Conservation (phyloP, 345 rosid genomes). For the Nephelium lappaceum region DNA sequence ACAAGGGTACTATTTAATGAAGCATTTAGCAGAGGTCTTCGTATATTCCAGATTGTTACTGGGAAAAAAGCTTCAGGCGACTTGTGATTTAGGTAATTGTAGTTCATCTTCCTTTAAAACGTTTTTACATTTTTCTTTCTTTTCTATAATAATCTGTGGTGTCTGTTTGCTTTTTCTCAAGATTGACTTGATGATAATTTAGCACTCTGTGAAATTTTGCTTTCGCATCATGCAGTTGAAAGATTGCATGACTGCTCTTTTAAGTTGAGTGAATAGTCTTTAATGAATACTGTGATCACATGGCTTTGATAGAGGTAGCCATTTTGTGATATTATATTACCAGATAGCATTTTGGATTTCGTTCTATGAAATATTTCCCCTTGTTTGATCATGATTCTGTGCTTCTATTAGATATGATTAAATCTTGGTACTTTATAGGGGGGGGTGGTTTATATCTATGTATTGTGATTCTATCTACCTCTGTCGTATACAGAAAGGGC, state of each 20-base stretch:
- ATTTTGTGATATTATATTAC: not conserved
- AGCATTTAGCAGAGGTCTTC: slow-evolving; percentile 89
- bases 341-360: not conserved
- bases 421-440: not conserved
- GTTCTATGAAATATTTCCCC: not conserved
- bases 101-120: not conserved
- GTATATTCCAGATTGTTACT: slow-evolving; percentile 76
- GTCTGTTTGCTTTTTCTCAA: not conserved
- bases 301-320: not conserved
- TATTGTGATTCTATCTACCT: not conserved
- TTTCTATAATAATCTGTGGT: not conserved
- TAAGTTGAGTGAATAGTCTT: not conserved
- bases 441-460: not conserved
- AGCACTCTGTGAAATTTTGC: slow-evolving; percentile 2
- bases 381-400: slow-evolving; percentile 9
- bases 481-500: not conserved
- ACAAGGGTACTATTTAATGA: slow-evolving; percentile 85
- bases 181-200: not conserved
- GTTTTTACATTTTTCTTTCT: not conserved
- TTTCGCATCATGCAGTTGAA: not conserved
- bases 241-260: not conserved
- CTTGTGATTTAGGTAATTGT: slow-evolving; percentile 41
- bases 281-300: not conserved
- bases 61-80: slow-evolving; percentile 66
- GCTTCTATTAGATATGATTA: not conserved